Evolutionary conservation across 768 basidiomycete genomes (phyloP).

Genomic region (Boletus huronensis): DNA sequence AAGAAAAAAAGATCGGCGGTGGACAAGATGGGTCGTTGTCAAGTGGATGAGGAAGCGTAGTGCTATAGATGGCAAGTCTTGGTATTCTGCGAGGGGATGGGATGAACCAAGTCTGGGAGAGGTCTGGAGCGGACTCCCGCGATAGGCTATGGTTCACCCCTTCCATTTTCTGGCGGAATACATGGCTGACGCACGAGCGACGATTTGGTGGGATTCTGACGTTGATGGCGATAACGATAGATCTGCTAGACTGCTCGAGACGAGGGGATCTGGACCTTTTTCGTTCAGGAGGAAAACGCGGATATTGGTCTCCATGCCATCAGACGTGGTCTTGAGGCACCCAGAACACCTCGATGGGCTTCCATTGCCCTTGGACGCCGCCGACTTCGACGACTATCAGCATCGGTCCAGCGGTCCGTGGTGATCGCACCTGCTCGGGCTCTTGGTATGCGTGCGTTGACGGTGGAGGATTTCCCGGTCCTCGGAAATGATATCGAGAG

Average conservation of each 20-base stretch:
- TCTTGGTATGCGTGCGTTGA: background rate
- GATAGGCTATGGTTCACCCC: background rate
- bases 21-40: background rate
- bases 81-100: background rate
- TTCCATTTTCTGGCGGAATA: background rate
- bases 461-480: background rate
- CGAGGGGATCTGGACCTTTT: background rate
- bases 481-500: conserved; percentile 13
- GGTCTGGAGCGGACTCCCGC: background rate
- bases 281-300: conserved; percentile 15
- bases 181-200: background rate
- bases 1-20: conserved; percentile 7
- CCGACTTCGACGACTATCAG: conserved; percentile 10
- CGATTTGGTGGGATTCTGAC: background rate
- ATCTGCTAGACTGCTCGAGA: conserved; percentile 1
- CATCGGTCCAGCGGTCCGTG: conserved; percentile 2
- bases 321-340: background rate
- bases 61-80: background rate
- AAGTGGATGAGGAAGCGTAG: background rate
- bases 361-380: conserved; percentile 7
- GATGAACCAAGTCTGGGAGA: background rate
- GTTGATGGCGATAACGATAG: background rate
- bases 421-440: conserved; percentile 9
- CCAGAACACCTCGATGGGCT: background rate
- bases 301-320: conserved; percentile 4